Percentiles rank a stretch among this genome's conserved stretches.
Conservation (phyloP, 192 early-diverging fungal species). For the Coemansia guatemalensis region DNA sequence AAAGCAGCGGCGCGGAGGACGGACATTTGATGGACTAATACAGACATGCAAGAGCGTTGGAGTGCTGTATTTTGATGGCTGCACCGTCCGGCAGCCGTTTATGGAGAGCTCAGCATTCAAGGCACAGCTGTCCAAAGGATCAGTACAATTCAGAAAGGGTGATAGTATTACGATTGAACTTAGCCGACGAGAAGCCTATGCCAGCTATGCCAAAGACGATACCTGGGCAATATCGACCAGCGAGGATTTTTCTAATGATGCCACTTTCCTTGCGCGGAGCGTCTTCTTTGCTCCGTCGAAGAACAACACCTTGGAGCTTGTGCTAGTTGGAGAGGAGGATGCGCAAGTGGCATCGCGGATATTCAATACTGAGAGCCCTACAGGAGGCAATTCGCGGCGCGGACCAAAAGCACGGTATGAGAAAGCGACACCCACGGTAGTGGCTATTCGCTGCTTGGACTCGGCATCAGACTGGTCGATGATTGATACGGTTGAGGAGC, state of each 20-base stretch:
- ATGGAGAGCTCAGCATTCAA: conserved; percentile 31
- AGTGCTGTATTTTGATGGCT: conserved; percentile 32
- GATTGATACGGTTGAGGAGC: conserved; percentile 40
- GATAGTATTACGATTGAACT: conserved; percentile 44
- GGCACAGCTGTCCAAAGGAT: conserved; percentile 20
- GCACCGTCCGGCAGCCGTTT: conserved; percentile 43
- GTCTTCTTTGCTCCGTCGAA: conserved; percentile 49
- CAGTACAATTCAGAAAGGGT: conserved; percentile 23
- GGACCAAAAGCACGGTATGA: neutral
- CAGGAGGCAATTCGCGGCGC: neutral
- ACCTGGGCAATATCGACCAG: conserved; percentile 46
- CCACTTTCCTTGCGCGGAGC: conserved; percentile 47
- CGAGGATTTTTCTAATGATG: conserved; percentile 29
- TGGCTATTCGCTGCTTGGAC: conserved; percentile 43
- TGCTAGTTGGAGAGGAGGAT: conserved; percentile 44
- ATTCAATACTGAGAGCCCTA: conserved; percentile 12
- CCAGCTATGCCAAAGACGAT: conserved; percentile 47
- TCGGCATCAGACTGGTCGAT: conserved; percentile 51
- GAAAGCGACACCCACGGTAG: conserved; percentile 13
- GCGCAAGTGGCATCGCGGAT: conserved; percentile 25
- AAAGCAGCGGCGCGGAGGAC: neutral
- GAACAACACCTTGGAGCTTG: conserved; percentile 51
- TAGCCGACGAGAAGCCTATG: conserved; percentile 36
- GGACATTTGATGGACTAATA: conserved; percentile 4
- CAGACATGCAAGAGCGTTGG: conserved; percentile 41